A percentile compares a stretch with the other conserved stretches of the same genome.
phyloP scores from a whole-genome alignment of 2,329 filamentous ascomycete genomes.

The Arthrobotrys sinensis region DNA sequence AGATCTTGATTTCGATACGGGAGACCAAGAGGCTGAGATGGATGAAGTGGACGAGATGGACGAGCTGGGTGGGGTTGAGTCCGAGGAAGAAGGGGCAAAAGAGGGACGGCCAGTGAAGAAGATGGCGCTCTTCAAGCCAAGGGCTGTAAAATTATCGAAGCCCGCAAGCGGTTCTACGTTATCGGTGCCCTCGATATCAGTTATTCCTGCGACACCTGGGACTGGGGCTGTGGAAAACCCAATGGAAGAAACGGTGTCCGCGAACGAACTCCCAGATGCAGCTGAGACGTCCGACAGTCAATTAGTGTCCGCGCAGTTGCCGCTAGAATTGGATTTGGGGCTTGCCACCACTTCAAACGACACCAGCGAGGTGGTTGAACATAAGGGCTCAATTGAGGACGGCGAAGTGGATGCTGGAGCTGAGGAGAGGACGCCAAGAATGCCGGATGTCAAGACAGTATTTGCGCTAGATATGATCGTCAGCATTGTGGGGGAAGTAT shows the following conservation, averaged over 20 bases:
- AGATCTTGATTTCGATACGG: slow-evolving; percentile 43
- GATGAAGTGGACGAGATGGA: background rate
- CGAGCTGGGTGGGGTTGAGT: slow-evolving; percentile 4
- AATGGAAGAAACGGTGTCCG: slow-evolving; percentile 10
- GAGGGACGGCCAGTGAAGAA: slow-evolving; percentile 37
- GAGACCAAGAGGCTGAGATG: background rate
- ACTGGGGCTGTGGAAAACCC: slow-evolving; percentile 11
- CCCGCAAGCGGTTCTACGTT: background rate
- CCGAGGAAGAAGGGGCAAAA: slow-evolving; percentile 24
- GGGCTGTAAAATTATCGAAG: slow-evolving; percentile 30
- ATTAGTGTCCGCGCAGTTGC: slow-evolving; percentile 31
- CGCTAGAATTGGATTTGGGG: slow-evolving; percentile 23
- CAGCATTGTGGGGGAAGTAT: slow-evolving; percentile 64
- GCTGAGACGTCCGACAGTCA: slow-evolving; percentile 2
- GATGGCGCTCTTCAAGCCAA: slow-evolving; percentile 46
- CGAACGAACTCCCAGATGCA: slow-evolving; percentile 8
- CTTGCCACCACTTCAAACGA: background rate
- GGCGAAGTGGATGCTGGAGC: background rate
- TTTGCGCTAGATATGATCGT: slow-evolving; percentile 64
- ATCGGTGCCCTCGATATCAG: slow-evolving; percentile 35
- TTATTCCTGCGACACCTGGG: slow-evolving; percentile 42
- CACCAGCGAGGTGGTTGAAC: background rate
- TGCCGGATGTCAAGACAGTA: slow-evolving; percentile 62
- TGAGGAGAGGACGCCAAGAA: slow-evolving; percentile 6
- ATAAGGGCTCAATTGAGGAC: background rate